These are phyloP conservation scores for Phytophthora hybrid DNA, from an alignment of 352 stramenopile species.

Conservation along the genomic window DNA sequence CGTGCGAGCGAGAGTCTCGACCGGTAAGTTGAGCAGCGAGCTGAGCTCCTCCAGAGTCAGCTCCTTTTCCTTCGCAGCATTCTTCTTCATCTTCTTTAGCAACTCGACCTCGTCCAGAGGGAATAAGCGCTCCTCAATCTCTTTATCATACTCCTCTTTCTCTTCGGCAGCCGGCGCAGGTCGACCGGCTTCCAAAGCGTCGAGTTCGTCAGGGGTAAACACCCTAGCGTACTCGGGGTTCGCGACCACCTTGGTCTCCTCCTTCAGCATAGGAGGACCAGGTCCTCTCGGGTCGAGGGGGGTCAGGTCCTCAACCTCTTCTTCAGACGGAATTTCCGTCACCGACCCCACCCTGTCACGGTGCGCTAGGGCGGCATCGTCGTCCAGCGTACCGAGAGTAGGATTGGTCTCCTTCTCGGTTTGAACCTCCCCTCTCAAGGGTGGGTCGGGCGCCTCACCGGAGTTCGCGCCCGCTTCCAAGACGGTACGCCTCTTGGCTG, in stretches of 20 bases:
- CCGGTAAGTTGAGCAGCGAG: neutral
- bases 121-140: neutral
- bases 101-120: neutral
- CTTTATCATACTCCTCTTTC: neutral
- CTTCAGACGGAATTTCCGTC: neutral
- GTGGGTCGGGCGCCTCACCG: too few relatives aligned
- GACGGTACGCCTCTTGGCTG: too few relatives aligned
- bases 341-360: neutral
- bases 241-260: neutral
- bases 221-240: neutral
- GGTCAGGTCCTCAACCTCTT: neutral
- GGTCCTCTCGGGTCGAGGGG: neutral
- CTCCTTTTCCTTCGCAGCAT: neutral
- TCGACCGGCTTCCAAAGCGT: neutral
- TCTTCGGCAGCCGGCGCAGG: neutral
- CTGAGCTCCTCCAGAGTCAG: neutral
- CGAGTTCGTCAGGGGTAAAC: neutral
- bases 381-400: too few relatives aligned
- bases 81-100: neutral
- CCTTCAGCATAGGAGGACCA: too few relatives aligned
- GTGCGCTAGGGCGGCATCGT: too few relatives aligned
- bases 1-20: neutral
- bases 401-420: too few relatives aligned
- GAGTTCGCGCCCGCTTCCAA: too few relatives aligned
- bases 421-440: too few relatives aligned